phyloP scores from a whole-genome alignment of 2,329 filamentous ascomycete species.

The Hypoxylon sp. region DNA sequence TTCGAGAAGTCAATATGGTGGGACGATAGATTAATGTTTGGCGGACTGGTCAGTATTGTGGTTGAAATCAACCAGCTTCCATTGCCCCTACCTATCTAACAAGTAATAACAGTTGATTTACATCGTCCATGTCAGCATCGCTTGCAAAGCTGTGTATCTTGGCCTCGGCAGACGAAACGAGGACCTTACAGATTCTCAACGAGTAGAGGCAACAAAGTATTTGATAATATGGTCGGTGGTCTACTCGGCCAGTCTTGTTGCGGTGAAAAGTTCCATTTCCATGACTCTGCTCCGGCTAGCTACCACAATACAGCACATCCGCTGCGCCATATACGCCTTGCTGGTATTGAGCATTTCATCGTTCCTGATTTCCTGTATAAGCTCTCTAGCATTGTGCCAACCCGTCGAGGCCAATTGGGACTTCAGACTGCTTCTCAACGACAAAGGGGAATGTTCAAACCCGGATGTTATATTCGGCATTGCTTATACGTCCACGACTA shows the following conservation, averaged over 20 bases:
- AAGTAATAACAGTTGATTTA: slow-evolving; percentile 22
- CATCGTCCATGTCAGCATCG: slow-evolving; percentile 1
- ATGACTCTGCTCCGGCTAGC: slow-evolving; percentile 34
- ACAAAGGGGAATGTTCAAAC: slow-evolving; percentile 9
- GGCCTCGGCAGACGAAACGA: slow-evolving; percentile 1
- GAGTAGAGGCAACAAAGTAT: slow-evolving; percentile 16
- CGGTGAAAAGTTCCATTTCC: slow-evolving; percentile 33
- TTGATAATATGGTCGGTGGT: slow-evolving; percentile 24
- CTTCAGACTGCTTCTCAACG: background rate
- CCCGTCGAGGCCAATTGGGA: slow-evolving; percentile 32
- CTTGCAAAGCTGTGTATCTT: slow-evolving; percentile 10
- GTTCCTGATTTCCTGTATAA: slow-evolving; percentile 20
- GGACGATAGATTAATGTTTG: slow-evolving; percentile 37
- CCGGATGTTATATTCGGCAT: background rate
- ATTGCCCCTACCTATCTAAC: slow-evolving; percentile 9
- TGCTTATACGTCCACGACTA: slow-evolving; percentile 16
- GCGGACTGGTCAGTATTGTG: slow-evolving; percentile 32
- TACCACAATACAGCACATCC: slow-evolving; percentile 21
- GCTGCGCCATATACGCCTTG: slow-evolving; percentile 21
- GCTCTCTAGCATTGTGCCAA: slow-evolving; percentile 13
- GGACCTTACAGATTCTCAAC: slow-evolving; percentile 3
- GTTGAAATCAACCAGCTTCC: background rate
- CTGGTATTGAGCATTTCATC: slow-evolving; percentile 11
- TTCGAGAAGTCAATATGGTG: slow-evolving; percentile 33
- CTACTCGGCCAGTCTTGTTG: slow-evolving; percentile 14